These are phyloP conservation scores for Pseudonitzschia multiseries DNA, from an alignment of 108 stramenopile genomes.

Conservation along the genomic window DNA sequence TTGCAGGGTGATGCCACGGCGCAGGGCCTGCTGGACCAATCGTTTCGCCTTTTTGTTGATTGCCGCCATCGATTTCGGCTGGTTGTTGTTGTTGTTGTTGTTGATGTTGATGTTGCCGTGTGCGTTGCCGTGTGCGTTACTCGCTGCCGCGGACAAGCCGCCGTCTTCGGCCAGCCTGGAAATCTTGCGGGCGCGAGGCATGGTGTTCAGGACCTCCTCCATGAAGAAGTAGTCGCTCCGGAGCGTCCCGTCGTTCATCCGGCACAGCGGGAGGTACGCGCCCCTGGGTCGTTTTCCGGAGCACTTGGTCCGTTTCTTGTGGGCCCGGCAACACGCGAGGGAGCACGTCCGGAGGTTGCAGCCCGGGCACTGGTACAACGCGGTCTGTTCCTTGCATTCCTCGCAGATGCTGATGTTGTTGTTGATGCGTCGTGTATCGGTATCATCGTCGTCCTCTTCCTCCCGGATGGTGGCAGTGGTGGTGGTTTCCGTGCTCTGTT, in stretches of 20 bases:
- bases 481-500: no score
- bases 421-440: background rate
- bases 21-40: constrained; percentile 55
- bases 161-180: constrained; percentile 37
- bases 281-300: constrained; percentile 73
- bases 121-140: background rate
- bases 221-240: constrained; percentile 76
- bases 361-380: constrained; percentile 65
- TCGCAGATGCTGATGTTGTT: constrained; percentile 29
- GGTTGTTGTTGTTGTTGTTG: background rate
- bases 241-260: constrained; percentile 56
- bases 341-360: constrained; percentile 62
- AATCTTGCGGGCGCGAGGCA: constrained; percentile 43
- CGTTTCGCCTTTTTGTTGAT: constrained; percentile 32
- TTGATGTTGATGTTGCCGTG: constrained; percentile 2
- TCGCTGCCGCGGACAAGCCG: background rate
- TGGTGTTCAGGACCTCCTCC: constrained; percentile 63
- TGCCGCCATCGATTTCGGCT: background rate
- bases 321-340: constrained; percentile 51
- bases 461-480: background rate
- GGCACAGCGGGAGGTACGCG: constrained; percentile 36
- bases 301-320: constrained; percentile 57
- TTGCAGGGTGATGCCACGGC: constrained; percentile 52
- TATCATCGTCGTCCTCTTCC: background rate
- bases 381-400: constrained; percentile 42